phyloP scores from a whole-genome alignment of 495 filamentous ascomycete species.

The Hyaloscypha variabilis region DNA sequence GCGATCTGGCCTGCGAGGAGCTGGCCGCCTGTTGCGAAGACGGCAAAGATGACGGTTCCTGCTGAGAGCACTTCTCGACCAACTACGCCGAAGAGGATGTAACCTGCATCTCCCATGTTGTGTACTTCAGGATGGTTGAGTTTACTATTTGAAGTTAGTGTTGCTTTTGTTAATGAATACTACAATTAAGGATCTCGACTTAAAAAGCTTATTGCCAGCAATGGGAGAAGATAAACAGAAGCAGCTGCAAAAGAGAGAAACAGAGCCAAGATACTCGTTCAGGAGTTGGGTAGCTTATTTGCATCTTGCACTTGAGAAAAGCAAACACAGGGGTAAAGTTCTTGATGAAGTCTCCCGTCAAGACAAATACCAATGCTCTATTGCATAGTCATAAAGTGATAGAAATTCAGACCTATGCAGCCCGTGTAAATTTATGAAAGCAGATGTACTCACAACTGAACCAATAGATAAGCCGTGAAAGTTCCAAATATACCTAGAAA shows the following conservation, averaged over 20 bases:
- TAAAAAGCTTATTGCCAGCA: too few species aligned
- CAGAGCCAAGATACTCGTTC: too few species aligned
- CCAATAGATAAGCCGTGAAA: slow-evolving; percentile 78
- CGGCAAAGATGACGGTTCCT: slow-evolving; percentile 61
- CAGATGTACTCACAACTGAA: slow-evolving; percentile 67
- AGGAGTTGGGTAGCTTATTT: too few species aligned
- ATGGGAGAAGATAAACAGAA: too few species aligned
- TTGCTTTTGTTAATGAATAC: neutral
- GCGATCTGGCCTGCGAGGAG: slow-evolving; percentile 66
- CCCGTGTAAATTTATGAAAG: neutral
- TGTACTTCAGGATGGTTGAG: slow-evolving; percentile 66
- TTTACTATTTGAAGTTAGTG: slow-evolving; percentile 3
- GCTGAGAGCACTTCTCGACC: slow-evolving; percentile 61
- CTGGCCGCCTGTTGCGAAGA: slow-evolving; percentile 72
- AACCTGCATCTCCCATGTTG: slow-evolving; percentile 73
- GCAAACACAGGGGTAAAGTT: too few species aligned
- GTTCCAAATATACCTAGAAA: slow-evolving; percentile 41
- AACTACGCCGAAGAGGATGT: slow-evolving; percentile 62
- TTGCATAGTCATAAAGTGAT: too few species aligned
- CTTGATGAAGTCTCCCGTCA: too few species aligned
- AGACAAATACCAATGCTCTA: too few species aligned
- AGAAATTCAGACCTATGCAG: too few species aligned
- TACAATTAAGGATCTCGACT: neutral
- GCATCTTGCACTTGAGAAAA: too few species aligned
- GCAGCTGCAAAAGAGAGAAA: too few species aligned